phyloP scores from a whole-genome alignment of 129 eudicot genomes.

The Scalesia atractyloides region DNA sequence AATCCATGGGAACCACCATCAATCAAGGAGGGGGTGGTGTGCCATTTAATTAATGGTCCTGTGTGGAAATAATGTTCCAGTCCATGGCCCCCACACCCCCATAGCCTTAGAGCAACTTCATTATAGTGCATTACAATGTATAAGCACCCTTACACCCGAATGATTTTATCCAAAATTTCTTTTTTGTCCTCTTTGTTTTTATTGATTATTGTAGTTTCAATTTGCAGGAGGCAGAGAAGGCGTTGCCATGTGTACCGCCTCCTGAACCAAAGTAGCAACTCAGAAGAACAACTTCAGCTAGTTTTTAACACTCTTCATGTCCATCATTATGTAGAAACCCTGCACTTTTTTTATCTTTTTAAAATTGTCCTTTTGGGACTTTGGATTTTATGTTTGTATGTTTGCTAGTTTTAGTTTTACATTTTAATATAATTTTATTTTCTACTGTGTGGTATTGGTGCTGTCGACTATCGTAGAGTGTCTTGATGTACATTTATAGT shows the following conservation, averaged over 20 bases:
- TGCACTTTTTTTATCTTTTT: neutral
- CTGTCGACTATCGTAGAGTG: neutral
- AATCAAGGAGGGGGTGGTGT: too few species aligned
- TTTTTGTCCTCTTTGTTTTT: neutral
- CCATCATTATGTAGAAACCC: conserved; percentile 24
- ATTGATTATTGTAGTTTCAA: conserved; percentile 13
- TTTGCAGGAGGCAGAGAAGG: conserved; percentile 62
- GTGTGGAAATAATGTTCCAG: too few species aligned
- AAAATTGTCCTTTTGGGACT: neutral
- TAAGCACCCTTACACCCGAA: neutral
- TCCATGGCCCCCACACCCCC: too few species aligned
- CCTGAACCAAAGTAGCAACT: conserved; percentile 74
- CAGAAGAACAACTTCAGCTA: conserved; percentile 65
- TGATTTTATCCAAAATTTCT: neutral
- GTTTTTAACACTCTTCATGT: conserved; percentile 31
- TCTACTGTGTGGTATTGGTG: neutral
- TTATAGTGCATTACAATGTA: neutral
- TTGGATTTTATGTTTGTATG: conserved; percentile 21
- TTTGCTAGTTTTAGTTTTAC: conserved; percentile 18
- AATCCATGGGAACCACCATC: too few species aligned
- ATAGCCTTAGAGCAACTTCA: too few species aligned
- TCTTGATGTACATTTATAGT: conserved; percentile 18
- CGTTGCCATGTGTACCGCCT: conserved; percentile 51
- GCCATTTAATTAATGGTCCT: too few species aligned
- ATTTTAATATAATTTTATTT: neutral